Base-by-base conservation (phyloP, 371 early-diverging fungal genomes). In the Rhizomucor pusillus region DNA sequence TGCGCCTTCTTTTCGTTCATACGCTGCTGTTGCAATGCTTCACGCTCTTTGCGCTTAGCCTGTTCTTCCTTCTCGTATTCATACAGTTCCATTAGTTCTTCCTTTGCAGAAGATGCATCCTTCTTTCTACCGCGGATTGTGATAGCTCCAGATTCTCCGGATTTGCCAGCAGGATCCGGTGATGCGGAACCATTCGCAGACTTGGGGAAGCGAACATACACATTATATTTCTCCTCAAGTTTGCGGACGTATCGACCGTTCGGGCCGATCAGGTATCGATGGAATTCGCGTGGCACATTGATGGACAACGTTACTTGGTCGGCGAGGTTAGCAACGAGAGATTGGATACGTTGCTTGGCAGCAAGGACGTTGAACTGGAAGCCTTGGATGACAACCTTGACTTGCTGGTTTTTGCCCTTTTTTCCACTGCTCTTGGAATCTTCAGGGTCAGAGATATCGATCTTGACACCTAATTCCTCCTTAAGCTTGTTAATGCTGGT, bases 181-280 rank as follows among this genome's bases (percentile, higher is more conserved):
- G 29, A 29, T 22, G 71, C 80, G 40, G 71, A 69, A 50, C 55
- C 60, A n/a, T 43, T 54, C 12, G 51, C 46, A 20, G 62, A 40
- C 43, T 66, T 71, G 14, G 91, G 90, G 80, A 91, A 92, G 56
- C 81, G 74, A 55, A 92, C 83, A 50, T 78, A 77, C 37, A 91
- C 91, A 20, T 73, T 75, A 59, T 91, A 91, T 60, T 88, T 91
- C 48, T 90, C 90, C 63, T 91, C 91, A 33, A 92, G 71, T 36
- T 89, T 85, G 64, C 82, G 81, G 45, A 90, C 92, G 66, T 87
- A 90, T 47, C 80, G 79, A 25, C 93, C 93, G 57, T 77, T 81
- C 41, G 79, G 59, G 43, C 93, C 93, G 65, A 92, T 91, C 52
- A 92, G 71, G 52, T 82, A 75, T 47, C 81, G 79, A 67, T 92